Percentiles rank a stretch among this genome's conserved stretches.
Conservation (phyloP, 257 asterid genomes). For the Jaltomata sinuosa region DNA sequence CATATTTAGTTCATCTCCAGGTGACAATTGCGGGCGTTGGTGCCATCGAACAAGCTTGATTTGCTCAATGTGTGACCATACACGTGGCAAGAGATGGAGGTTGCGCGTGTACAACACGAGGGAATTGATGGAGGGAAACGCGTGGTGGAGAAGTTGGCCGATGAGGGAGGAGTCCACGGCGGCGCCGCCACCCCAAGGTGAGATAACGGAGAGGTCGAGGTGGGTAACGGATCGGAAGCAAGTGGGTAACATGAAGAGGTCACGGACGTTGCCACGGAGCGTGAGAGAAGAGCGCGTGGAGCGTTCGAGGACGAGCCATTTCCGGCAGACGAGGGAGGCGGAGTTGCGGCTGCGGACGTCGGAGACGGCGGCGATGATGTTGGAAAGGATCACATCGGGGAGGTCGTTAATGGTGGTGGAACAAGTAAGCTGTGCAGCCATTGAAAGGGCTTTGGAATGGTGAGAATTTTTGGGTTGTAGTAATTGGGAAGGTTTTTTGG, state of each 20-base stretch:
- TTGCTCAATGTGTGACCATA: conserved; percentile 37
- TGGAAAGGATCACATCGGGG: conserved; percentile 69
- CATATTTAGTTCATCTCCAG: conserved; percentile 60
- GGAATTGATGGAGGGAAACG: conserved; percentile 52
- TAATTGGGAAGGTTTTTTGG: background rate
- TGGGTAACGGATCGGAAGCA: conserved; percentile 54
- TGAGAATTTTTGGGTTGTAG: background rate
- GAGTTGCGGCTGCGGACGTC: conserved; percentile 80
- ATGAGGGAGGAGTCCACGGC: too few species aligned
- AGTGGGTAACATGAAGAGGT: conserved; percentile 48
- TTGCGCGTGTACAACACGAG: conserved; percentile 58
- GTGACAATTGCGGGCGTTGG: conserved; percentile 59
- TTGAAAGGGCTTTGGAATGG: background rate
- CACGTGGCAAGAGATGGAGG: conserved; percentile 30
- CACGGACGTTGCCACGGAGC: conserved; percentile 78
- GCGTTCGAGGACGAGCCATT: conserved; percentile 65
- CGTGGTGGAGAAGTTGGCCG: conserved; percentile 48
- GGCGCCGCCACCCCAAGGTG: conserved; percentile 99
- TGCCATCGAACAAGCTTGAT: conserved; percentile 89
- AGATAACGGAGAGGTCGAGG: conserved; percentile 76
- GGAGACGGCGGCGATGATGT: conserved; percentile 56
- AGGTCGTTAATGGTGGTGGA: conserved; percentile 45
- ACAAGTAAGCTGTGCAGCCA: background rate
- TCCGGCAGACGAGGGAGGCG: conserved; percentile 57
- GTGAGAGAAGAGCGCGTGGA: conserved; percentile 61